A percentile compares a stretch with the other conserved stretches of the same genome.
phyloP scores from a whole-genome alignment of 2,329 filamentous ascomycete species.

The Aspergillus carbonarius region DNA sequence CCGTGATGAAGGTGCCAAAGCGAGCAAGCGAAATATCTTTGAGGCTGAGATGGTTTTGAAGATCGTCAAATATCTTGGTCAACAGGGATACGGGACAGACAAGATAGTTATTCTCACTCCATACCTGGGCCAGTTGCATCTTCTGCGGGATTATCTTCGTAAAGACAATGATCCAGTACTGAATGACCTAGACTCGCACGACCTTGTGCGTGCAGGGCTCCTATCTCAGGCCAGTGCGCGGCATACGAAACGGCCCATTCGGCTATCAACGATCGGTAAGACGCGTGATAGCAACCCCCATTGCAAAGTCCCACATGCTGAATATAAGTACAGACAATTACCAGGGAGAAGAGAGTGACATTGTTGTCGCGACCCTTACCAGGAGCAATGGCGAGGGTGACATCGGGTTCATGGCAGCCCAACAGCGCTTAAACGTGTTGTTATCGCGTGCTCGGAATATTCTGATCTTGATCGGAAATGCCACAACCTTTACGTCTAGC shows the following conservation, averaged over 20 bases:
- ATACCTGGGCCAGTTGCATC: conserved; percentile 66
- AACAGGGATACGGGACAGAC: conserved; percentile 67
- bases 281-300: too few species aligned
- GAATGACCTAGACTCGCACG: conserved; percentile 66
- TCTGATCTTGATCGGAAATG: conserved; percentile 69
- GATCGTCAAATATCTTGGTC: conserved; percentile 65
- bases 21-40: conserved; percentile 62
- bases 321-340: conserved; percentile 65
- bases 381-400: conserved; percentile 63
- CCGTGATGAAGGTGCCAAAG: conserved; percentile 48
- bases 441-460: conserved; percentile 65
- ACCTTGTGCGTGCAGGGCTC: conserved; percentile 63
- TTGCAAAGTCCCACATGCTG: neutral
- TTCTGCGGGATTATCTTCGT: conserved; percentile 55
- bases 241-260: conserved; percentile 53
- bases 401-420: conserved; percentile 68
- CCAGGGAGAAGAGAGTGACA: conserved; percentile 73
- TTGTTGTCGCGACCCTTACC: conserved; percentile 67
- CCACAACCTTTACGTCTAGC: conserved; percentile 62
- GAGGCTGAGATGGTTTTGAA: conserved; percentile 67
- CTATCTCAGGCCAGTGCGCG: conserved; percentile 55
- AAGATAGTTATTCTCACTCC: conserved; percentile 69
- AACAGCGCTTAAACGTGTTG: conserved; percentile 68
- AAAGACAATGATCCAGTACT: conserved; percentile 63
- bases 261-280: conserved; percentile 69